Evolutionary conservation across 1,284 basidiomycete genomes (phyloP).

Genomic region (Ustilago curta): DNA sequence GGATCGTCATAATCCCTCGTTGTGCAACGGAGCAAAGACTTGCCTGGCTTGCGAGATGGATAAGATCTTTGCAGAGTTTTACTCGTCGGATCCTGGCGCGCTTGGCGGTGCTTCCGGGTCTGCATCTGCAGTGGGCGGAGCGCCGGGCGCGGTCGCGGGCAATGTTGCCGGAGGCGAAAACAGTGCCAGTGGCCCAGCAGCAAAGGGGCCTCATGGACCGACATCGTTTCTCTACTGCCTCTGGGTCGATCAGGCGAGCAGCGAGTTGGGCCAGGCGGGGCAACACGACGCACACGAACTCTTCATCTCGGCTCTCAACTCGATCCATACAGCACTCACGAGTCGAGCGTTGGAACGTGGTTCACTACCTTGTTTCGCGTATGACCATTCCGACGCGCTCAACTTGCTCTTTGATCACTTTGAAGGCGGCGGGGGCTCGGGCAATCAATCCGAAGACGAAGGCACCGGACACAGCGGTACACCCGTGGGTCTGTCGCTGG

Average conservation of each 20-base stretch:
- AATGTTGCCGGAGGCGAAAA: constrained; percentile 7
- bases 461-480: constrained; percentile 15
- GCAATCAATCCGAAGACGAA: constrained; percentile 45
- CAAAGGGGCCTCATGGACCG: constrained; percentile 78
- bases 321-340: constrained; percentile 60
- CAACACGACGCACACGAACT: constrained; percentile 93
- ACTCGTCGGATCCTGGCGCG: constrained; percentile 63
- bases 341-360: constrained; percentile 46
- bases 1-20: constrained; percentile 81
- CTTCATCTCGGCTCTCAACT: constrained; percentile 67
- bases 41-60: constrained; percentile 98
- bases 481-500: constrained; percentile 10
- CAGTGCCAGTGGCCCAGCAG: constrained; percentile 7
- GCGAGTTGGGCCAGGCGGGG: constrained; percentile 87
- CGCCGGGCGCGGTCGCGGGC: constrained; percentile 60
- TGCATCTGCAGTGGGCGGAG: constrained; percentile 72
- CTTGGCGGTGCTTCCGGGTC: neutral
- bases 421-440: constrained; percentile 39
- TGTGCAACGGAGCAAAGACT: constrained; percentile 75
- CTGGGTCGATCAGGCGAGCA: constrained; percentile 79
- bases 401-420: constrained; percentile 53
- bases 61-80: constrained; percentile 80
- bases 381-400: constrained; percentile 44
- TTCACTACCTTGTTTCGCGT: constrained; percentile 46
- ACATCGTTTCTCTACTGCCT: constrained; percentile 85